Evolutionary conservation across 768 basidiomycete species (phyloP).

Genomic region (Suillus luteus): DNA sequence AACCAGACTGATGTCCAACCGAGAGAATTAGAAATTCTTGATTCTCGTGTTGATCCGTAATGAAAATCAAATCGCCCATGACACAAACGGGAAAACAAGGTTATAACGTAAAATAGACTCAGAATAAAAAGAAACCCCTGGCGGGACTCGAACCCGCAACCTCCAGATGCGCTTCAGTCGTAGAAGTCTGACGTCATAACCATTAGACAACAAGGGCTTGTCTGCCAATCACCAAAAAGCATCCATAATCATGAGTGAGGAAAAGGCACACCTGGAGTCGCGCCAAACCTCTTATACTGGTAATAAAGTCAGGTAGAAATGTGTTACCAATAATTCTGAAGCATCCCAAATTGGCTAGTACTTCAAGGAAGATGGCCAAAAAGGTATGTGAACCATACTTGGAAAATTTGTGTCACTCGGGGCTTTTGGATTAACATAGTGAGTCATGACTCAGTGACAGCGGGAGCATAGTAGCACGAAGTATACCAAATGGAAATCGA

Average conservation of each 20-base stretch:
- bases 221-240: too few species aligned
- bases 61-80: not conserved
- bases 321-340: not conserved
- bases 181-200: conserved; percentile 93
- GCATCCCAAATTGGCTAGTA: not conserved
- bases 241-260: not conserved
- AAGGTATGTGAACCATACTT: not conserved
- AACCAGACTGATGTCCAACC: not conserved
- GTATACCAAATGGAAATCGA: not conserved
- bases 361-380: not conserved
- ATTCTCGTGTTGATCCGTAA: not conserved
- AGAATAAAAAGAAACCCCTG: conserved; percentile 52
- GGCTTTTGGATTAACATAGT: not conserved
- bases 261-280: too few species aligned
- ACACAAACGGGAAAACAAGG: not conserved
- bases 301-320: not conserved
- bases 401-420: not conserved
- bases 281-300: not conserved
- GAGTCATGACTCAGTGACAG: not conserved
- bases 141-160: conserved; percentile 88
- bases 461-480: not conserved
- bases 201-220: conserved; percentile 84
- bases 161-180: conserved; percentile 56
- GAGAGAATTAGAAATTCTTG: not conserved
- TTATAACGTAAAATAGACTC: not conserved